These are phyloP conservation scores for Huntiella moniliformis DNA, from an alignment of 2,329 filamentous ascomycete species.

Conservation along the genomic window DNA sequence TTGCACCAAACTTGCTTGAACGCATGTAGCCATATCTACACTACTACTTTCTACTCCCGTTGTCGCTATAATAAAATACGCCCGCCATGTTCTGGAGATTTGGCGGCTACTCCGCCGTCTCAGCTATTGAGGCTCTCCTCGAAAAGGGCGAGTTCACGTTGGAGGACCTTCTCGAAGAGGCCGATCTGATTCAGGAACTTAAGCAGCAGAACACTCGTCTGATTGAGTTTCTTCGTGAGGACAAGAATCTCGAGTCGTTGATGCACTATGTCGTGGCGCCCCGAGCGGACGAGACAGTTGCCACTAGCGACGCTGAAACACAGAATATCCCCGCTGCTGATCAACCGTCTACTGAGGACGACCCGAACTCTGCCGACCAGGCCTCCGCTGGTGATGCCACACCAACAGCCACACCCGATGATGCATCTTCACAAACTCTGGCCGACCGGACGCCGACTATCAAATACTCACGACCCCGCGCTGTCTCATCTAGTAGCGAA, in stretches of 20 bases:
- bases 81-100: conserved; percentile 98
- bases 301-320: conserved; percentile 17
- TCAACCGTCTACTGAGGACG: conserved; percentile 34
- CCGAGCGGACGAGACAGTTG: conserved; percentile 30
- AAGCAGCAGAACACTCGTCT: conserved; percentile 97
- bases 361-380: conserved; percentile 29
- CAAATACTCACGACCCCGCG: conserved; percentile 32
- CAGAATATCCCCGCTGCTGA: background rate
- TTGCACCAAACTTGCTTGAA: no score
- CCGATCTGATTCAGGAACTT: conserved; percentile 88
- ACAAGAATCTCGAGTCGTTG: conserved; percentile 64
- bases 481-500: conserved; percentile 31
- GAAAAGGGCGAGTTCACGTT: conserved; percentile 92
- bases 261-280: conserved; percentile 84
- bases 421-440: conserved; percentile 12
- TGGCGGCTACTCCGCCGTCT: conserved; percentile 95
- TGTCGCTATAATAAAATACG: background rate
- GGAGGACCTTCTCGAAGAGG: conserved; percentile 89
- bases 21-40: no score
- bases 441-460: conserved; percentile 14
- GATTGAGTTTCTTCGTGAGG: conserved; percentile 84
- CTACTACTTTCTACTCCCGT: no score
- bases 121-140: conserved; percentile 87
- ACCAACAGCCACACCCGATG: background rate
- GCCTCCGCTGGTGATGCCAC: conserved; percentile 22